A percentile compares a stretch with the other conserved stretches of the same genome.
These are phyloP conservation scores for Eucalyptus caleyi DNA, from an alignment of 345 rosid genomes.

Conservation along the genomic window DNA sequence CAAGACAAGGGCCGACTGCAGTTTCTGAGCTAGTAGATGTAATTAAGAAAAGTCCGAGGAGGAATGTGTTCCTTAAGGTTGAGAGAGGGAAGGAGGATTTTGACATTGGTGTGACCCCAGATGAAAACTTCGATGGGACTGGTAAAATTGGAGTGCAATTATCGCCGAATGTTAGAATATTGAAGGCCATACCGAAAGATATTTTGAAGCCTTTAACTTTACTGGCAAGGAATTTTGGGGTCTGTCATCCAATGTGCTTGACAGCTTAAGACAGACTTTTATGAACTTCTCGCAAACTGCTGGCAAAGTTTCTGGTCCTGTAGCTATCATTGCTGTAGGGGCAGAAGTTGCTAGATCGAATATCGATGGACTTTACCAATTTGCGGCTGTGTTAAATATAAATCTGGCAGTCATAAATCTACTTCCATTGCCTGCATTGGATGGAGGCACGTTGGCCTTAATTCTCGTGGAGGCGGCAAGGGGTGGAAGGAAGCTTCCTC, in stretches of 20 bases:
- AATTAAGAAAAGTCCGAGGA: constrained; percentile 54
- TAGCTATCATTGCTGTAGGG: constrained; percentile 93
- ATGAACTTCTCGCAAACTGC: constrained; percentile 82
- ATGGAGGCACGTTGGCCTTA: constrained; percentile 89
- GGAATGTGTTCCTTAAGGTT: constrained; percentile 48
- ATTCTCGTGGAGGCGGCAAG: constrained; percentile 77
- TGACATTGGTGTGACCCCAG: constrained; percentile 64
- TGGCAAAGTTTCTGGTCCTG: constrained; percentile 85
- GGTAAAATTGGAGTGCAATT: constrained; percentile 91
- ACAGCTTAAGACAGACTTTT: constrained; percentile 76
- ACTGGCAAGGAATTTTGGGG: constrained; percentile 68
- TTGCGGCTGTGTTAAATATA: constrained; percentile 76
- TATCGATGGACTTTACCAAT: constrained; percentile 76
- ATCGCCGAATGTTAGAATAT: constrained; percentile 65
- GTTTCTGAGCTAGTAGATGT: constrained; percentile 62
- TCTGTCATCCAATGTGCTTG: constrained; percentile 58
- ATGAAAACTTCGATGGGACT: constrained; percentile 64
- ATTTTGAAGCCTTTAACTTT: constrained; percentile 48
- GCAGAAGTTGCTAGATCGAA: constrained; percentile 98
- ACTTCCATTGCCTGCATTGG: constrained; percentile 87
- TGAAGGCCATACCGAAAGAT: constrained; percentile 49
- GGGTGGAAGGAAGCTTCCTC: constrained; percentile 86
- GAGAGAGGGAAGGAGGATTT: constrained; percentile 48
- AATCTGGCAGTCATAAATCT: constrained; percentile 89
- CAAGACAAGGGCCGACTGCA: constrained; percentile 41